These are phyloP conservation scores for Cutaneotrichosporon dermatis DNA, from an alignment of 1,284 basidiomycete genomes.

Conservation along the genomic window DNA sequence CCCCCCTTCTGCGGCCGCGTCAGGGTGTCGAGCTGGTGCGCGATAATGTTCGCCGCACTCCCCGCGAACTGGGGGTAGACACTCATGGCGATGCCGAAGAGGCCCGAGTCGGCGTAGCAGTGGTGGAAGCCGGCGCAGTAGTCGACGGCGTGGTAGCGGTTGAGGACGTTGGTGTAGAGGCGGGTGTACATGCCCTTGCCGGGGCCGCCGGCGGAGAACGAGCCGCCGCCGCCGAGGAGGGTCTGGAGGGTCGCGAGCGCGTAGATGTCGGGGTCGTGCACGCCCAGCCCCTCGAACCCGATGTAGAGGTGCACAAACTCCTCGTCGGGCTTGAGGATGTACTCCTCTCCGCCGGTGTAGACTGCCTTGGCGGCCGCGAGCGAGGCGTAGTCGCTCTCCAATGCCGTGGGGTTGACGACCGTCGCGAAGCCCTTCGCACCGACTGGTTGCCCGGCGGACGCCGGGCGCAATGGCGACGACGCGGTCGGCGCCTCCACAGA, in stretches of 20 bases:
- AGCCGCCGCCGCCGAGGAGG: conserved; percentile 88
- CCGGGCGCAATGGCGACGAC: conserved; percentile 33
- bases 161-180: conserved; percentile 94
- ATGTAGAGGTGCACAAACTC: conserved; percentile 93
- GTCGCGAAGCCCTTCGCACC: conserved; percentile 54
- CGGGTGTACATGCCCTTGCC: conserved; percentile 99
- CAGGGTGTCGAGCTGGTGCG: conserved; percentile 63
- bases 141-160: conserved; percentile 89
- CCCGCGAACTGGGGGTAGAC: conserved; percentile 66
- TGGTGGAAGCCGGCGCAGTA: conserved; percentile 98
- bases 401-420: conserved; percentile 23
- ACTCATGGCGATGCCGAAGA: conserved; percentile 91
- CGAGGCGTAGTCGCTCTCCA: conserved; percentile 37
- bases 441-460: conserved; percentile 58
- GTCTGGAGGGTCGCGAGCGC: conserved; percentile 92
- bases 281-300: conserved; percentile 86
- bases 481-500: conserved; percentile 19
- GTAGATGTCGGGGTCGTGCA: conserved; percentile 92
- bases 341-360: conserved; percentile 79
- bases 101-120: conserved; percentile 89
- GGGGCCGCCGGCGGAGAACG: conserved; percentile 66
- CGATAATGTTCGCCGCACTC: conserved; percentile 75
- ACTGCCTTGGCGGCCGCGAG: conserved; percentile 55
- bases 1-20: conserved; percentile 48
- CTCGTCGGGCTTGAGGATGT: conserved; percentile 60